A percentile compares a stretch with the other conserved stretches of the same genome.
Conservation (phyloP, 176 grass and related monocot species). For the Bromus sterilis region DNA sequence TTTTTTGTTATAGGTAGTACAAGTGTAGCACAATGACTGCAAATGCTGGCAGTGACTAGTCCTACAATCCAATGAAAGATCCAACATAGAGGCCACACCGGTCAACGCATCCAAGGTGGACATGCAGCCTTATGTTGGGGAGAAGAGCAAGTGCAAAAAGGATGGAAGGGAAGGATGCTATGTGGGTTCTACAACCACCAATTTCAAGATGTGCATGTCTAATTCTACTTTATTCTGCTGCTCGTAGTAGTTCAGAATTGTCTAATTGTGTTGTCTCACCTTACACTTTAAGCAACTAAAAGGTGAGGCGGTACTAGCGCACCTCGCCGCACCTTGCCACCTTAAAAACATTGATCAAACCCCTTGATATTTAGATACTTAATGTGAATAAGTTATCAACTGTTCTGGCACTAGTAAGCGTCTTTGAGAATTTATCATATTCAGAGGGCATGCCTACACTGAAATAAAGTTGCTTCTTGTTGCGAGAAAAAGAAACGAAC, state of each 20-base stretch:
- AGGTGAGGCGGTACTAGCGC: not conserved
- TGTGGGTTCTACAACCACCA: not conserved
- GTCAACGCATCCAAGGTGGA: too few species aligned
- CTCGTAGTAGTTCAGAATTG: not conserved
- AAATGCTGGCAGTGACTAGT: too few species aligned
- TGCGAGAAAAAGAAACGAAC: not conserved
- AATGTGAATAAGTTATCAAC: not conserved
- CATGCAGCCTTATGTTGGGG: not conserved
- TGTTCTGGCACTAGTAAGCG: not conserved
- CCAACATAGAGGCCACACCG: too few species aligned
- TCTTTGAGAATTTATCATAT: not conserved
- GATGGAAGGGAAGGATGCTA: not conserved
- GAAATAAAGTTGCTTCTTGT: not conserved
- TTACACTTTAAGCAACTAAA: not conserved
- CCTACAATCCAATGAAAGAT: too few species aligned
- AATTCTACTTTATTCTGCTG: not conserved
- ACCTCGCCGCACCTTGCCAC: not conserved
- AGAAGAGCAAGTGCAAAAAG: not conserved
- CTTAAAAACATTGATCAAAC: not conserved
- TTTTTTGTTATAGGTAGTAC: too few species aligned
- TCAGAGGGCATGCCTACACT: not conserved
- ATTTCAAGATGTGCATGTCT: not conserved
- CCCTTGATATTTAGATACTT: not conserved
- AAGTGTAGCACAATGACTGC: too few species aligned
- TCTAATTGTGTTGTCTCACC: not conserved